phyloP scores from a whole-genome alignment of 768 basidiomycete genomes.

The Collybiopsis luxurians region DNA sequence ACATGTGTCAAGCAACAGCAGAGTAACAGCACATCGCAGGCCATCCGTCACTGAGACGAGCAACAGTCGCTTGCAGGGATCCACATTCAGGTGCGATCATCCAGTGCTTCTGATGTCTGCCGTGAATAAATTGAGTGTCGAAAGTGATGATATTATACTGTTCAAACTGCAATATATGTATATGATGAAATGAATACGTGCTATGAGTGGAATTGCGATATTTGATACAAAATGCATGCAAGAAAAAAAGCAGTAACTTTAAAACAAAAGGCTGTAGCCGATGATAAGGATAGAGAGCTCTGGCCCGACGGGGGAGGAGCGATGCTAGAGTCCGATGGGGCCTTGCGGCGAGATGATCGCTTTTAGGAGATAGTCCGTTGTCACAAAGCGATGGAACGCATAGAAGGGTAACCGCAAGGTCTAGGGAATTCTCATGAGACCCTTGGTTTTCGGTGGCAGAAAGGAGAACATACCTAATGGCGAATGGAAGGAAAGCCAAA shows the following conservation, averaged over 20 bases:
- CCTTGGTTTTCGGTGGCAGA: too few species aligned
- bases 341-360: too few species aligned
- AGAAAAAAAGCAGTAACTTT: neutral
- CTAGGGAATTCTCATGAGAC: too few species aligned
- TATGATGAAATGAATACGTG: conserved; percentile 4
- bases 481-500: neutral
- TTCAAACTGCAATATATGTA: conserved; percentile 1
- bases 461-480: conserved; percentile 1
- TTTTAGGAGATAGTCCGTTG: neutral
- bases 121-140: neutral
- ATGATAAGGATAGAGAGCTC: conserved; percentile 3
- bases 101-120: neutral
- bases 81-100: neutral
- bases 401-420: too few species aligned
- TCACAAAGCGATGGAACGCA: too few species aligned
- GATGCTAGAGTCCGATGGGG: too few species aligned
- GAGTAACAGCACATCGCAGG: neutral
- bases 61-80: neutral
- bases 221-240: conserved; percentile 9
- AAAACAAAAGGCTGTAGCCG: neutral
- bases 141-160: conserved; percentile 2
- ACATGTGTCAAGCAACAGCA: too few species aligned
- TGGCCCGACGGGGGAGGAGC: too few species aligned
- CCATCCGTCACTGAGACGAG: neutral
- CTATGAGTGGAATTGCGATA: conserved; percentile 2